Percentiles rank a stretch among this genome's conserved stretches.
These are phyloP conservation scores for Saccharomycopsis sp. DNA, from an alignment of 805 yeast genomes.

Conservation along the genomic window DNA sequence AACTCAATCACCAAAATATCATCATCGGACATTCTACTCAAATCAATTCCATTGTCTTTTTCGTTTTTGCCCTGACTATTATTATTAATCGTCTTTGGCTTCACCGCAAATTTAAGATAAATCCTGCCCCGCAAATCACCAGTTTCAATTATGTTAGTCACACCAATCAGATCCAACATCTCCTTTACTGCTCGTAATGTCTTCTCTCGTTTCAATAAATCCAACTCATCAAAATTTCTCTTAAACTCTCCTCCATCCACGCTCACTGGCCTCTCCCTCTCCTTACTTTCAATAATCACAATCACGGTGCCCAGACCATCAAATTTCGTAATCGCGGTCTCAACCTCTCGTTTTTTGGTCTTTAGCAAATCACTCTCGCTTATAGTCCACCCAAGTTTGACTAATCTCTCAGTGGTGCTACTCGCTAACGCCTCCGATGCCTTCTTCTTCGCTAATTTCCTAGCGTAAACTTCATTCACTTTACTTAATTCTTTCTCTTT, in stretches of 20 bases:
- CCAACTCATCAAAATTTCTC: constrained; percentile 11
- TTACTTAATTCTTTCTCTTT: constrained; percentile 10
- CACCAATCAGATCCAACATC: constrained; percentile 2
- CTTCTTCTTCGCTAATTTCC: constrained; percentile 4
- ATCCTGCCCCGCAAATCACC: constrained; percentile 3
- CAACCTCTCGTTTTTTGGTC: constrained; percentile 11
- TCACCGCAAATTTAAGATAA: neutral
- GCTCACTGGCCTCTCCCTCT: neutral
- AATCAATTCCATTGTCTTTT: neutral
- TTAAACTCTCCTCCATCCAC: neutral
- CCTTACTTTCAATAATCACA: constrained; percentile 13
- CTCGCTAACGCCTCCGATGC: no score
- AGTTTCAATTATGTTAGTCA: neutral
- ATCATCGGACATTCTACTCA: constrained; percentile 3
- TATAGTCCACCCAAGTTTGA: constrained; percentile 19
- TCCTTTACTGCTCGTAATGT: constrained; percentile 8
- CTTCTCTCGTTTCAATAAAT: constrained; percentile 15
- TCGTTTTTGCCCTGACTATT: neutral
- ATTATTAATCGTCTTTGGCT: neutral
- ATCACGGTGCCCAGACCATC: constrained; percentile 1
- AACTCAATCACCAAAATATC: constrained; percentile 14
- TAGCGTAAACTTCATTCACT: constrained; percentile 11
- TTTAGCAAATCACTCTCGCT: constrained; percentile 14
- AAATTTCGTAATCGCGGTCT: constrained; percentile 6
- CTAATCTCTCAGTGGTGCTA: neutral